Percentiles rank a stretch among this genome's conserved stretches.
Evolutionary conservation across 2,329 filamentous ascomycete species (phyloP).

Genomic region (Cladorrhinum sp.): DNA sequence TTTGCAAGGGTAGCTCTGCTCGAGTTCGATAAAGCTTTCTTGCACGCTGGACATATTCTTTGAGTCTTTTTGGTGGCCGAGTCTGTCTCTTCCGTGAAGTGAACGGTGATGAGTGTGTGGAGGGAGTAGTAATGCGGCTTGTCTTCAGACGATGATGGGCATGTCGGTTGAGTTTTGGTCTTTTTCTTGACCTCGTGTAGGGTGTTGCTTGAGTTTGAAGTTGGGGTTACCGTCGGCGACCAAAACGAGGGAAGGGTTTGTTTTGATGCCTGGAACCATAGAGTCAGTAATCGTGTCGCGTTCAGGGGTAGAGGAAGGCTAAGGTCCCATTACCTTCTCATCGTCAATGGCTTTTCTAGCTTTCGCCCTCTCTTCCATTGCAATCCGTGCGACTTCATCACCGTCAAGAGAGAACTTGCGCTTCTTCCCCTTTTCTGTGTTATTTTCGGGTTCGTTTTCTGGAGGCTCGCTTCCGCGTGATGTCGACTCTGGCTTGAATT

Average conservation of each 20-base stretch:
- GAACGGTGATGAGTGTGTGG: constrained; percentile 70
- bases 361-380: constrained; percentile 65
- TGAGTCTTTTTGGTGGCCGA: constrained; percentile 42
- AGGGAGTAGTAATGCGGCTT: constrained; percentile 72
- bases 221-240: constrained; percentile 81
- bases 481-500: constrained; percentile 25
- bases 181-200: constrained; percentile 58
- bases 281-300: constrained; percentile 13
- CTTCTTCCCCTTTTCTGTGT: constrained; percentile 48
- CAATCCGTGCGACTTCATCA: constrained; percentile 69
- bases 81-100: constrained; percentile 70
- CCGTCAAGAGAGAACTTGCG: constrained; percentile 80
- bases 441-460: constrained; percentile 38
- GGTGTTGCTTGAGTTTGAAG: constrained; percentile 55
- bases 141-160: constrained; percentile 68
- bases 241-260: constrained; percentile 81
- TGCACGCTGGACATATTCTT: constrained; percentile 75
- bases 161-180: constrained; percentile 67
- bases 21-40: constrained; percentile 77
- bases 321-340: constrained; percentile 57
- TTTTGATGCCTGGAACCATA: constrained; percentile 51
- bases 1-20: constrained; percentile 79
- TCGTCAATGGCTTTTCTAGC: constrained; percentile 67
- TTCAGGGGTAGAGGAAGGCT: not conserved
- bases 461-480: constrained; percentile 26